Conservation (phyloP, 2,329 filamentous ascomycete species). For the Tolypocladium inflatum region DNA sequence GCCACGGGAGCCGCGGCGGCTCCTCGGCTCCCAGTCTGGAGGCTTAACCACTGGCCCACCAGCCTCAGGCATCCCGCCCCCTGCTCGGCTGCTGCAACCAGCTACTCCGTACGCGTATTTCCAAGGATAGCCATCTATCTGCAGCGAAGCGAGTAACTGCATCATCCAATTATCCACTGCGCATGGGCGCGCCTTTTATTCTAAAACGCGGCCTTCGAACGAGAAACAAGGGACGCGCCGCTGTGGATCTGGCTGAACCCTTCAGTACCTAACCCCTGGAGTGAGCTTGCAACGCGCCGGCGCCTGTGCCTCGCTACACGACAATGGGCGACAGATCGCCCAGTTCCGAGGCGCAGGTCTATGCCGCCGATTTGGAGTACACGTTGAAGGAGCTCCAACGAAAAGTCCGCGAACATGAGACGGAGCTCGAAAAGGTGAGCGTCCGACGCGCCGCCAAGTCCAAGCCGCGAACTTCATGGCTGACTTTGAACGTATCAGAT, state of each 20-base stretch:
- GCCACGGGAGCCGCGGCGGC: not conserved
- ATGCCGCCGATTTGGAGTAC: slow-evolving; percentile 47
- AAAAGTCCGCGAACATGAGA: slow-evolving; percentile 44
- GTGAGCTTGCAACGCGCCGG: not conserved
- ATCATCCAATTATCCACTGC: not conserved
- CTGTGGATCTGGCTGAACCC: not conserved
- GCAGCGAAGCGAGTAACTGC: not conserved
- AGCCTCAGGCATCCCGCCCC: not conserved
- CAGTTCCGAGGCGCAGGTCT: slow-evolving; percentile 15
- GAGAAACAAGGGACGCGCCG: not conserved
- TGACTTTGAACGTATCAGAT: slow-evolving; percentile 12
- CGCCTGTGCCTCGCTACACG: not conserved
- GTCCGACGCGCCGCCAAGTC: not conserved
- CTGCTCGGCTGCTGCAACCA: not conserved
- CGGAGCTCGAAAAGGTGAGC: slow-evolving; percentile 35
- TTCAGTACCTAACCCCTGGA: not conserved
- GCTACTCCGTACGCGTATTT: too few species aligned
- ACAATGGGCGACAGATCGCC: slow-evolving; percentile 16
- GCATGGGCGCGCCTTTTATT: not conserved
- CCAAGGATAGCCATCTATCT: not conserved
- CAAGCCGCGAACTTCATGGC: not conserved
- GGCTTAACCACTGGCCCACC: not conserved
- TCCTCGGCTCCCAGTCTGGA: not conserved
- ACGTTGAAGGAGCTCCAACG: slow-evolving; percentile 59
- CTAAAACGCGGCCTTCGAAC: not conserved